Evolutionary conservation across 176 grass and related monocot species (phyloP), one percentile per base, ranked within the genome.

Genomic region (Pontederia crassipes): DNA sequence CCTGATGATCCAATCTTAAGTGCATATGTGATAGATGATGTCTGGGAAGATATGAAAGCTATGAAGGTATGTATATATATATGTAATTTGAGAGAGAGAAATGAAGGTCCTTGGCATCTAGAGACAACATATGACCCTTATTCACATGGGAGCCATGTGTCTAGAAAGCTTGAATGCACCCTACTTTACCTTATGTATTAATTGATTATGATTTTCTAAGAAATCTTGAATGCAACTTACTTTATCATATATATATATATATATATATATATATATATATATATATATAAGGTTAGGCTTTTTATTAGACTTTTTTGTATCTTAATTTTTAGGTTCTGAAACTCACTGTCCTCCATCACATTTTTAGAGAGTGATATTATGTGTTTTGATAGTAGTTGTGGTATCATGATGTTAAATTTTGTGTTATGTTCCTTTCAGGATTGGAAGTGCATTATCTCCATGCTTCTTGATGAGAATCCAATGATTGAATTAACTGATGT

Each of bases 11-110:
- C 87, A 62, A 78, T 91, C 48, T 79, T 97, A 51, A 86, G 93
- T 83, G 80, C 93, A 26, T 97, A 97, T 11, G 87, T 97, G 28
- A 97, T 97, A 78, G 93, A 97, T 82, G 93, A 97, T 75, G 90
- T 97, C 85, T 97, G 93, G 93, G 93, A 91, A 51, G 84, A 97
- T 75, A 97, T 97, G 93, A 91, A 97, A 64, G 93, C 93, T 46
- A 87, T 85, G 87, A 91, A 83, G 75, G 93, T 96, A 84, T 71
- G 20, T 24, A 24, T 24, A 24, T 57, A 65, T 50, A 68, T 80
- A 40, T 62, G n/a, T n/a, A n/a, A n/a, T n/a, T n/a, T n/a, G n/a
- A 24, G 20, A 24, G 20, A 24, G 20, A 24, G 20, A 24, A 24
- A 24, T 24, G 20, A 24, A 24, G 20, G 20, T 24, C 20, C 20